A percentile compares a stretch with the other conserved stretches of the same genome.
These are phyloP conservation scores for Suhomyces maxii DNA, from an alignment of 1,139 yeast genomes.

Conservation along the genomic window DNA sequence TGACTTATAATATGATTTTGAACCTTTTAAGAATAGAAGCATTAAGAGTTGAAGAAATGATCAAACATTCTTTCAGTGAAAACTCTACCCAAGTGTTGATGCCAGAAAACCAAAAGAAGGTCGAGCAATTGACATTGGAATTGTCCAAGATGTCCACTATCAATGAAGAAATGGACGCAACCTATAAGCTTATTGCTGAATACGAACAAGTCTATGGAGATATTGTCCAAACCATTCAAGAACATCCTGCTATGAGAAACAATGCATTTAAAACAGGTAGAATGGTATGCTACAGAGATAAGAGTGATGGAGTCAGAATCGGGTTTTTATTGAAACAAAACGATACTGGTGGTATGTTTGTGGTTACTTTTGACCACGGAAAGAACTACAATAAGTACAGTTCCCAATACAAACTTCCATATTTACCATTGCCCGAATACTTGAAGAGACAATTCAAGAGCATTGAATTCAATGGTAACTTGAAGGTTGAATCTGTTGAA, in stretches of 20 bases:
- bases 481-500: conserved; percentile 48
- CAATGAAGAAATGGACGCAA: conserved; percentile 42
- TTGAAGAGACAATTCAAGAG: conserved; percentile 27
- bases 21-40: conserved; percentile 92
- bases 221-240: conserved; percentile 49
- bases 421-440: conserved; percentile 40
- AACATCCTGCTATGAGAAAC: conserved; percentile 46
- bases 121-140: conserved; percentile 52
- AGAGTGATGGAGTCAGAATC: conserved; percentile 38
- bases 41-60: conserved; percentile 93
- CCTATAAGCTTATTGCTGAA: conserved; percentile 46
- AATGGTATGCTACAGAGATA: conserved; percentile 58
- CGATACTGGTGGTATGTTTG: conserved; percentile 27
- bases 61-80: conserved; percentile 91
- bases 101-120: conserved; percentile 79
- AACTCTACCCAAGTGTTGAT: conserved; percentile 80
- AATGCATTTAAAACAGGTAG: conserved; percentile 57
- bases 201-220: conserved; percentile 46
- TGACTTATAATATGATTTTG: conserved; percentile 94
- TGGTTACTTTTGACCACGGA: conserved; percentile 50
- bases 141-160: conserved; percentile 41
- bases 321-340: conserved; percentile 57
- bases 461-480: conserved; percentile 32
- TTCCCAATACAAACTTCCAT: conserved; percentile 47
- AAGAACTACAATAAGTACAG: conserved; percentile 31